Percentiles rank a stretch among this genome's conserved stretches.
These are phyloP conservation scores for Cladosporium sp. DNA, from an alignment of 2,329 filamentous ascomycete species.

Conservation along the genomic window DNA sequence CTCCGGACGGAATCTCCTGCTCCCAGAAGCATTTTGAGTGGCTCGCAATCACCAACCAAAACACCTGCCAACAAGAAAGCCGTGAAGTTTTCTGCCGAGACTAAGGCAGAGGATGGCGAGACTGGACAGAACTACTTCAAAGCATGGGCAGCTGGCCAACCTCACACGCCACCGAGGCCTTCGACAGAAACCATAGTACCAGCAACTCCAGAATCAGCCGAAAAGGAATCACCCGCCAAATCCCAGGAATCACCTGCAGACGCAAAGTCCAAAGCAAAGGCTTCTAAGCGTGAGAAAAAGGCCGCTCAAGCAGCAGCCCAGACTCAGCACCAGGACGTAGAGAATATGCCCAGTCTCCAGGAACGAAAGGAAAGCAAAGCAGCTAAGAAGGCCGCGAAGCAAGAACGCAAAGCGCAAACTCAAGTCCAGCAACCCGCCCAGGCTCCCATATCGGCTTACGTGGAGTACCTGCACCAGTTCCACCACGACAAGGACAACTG, in stretches of 20 bases:
- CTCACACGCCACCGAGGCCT: conserved; percentile 16
- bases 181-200: conserved; percentile 12
- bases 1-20: not conserved
- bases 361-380: conserved; percentile 15
- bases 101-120: conserved; percentile 59
- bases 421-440: not conserved
- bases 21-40: conserved; percentile 12
- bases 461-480: conserved; percentile 78
- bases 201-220: conserved; percentile 15
- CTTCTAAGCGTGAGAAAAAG: conserved; percentile 15
- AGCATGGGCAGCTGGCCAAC: conserved; percentile 44
- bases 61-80: conserved; percentile 49
- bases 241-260: conserved; percentile 28
- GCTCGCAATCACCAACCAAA: conserved; percentile 20
- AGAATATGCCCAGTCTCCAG: conserved; percentile 13
- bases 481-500: conserved; percentile 69
- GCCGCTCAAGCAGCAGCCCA: conserved; percentile 37
- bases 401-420: conserved; percentile 16
- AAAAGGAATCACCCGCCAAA: not conserved
- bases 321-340: conserved; percentile 44
- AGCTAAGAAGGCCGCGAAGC: conserved; percentile 19
- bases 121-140: conserved; percentile 54
- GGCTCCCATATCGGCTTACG: conserved; percentile 55
- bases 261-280: conserved; percentile 32
- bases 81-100: conserved; percentile 66